Conservation (phyloP, 2,329 filamentous ascomycete species). For the Thyridium curvatum region DNA sequence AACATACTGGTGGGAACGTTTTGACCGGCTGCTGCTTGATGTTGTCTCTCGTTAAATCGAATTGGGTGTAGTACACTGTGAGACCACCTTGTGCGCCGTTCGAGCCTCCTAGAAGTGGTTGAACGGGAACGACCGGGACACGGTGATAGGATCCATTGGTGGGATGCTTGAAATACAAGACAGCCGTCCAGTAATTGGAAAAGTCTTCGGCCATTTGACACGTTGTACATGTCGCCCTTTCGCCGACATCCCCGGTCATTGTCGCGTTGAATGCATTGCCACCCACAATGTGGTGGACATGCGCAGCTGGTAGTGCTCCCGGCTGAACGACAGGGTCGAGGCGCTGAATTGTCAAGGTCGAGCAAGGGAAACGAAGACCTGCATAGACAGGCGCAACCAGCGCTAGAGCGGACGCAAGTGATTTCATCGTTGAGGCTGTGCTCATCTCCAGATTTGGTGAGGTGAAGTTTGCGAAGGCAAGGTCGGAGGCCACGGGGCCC, state of each 20-base stretch:
- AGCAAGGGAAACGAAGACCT: slow-evolving; percentile 19
- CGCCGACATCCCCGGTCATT: slow-evolving; percentile 14
- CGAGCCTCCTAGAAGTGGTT: slow-evolving; percentile 15
- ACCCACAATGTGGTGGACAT: slow-evolving; percentile 16
- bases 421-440: slow-evolving; percentile 15
- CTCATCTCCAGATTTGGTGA: no score
- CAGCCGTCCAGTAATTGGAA: slow-evolving; percentile 20
- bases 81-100: slow-evolving; percentile 14
- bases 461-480: no score
- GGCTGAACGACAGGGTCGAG: slow-evolving; percentile 16
- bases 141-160: slow-evolving; percentile 18
- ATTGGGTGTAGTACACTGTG: slow-evolving; percentile 18
- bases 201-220: slow-evolving; percentile 21
- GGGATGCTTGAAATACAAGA: slow-evolving; percentile 18
- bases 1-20: slow-evolving; percentile 15
- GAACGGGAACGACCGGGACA: slow-evolving; percentile 13
- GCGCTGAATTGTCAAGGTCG: slow-evolving; percentile 17
- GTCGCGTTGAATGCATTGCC: slow-evolving; percentile 18
- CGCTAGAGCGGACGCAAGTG: slow-evolving; percentile 3
- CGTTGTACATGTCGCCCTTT: slow-evolving; percentile 16
- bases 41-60: slow-evolving; percentile 15
- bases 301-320: slow-evolving; percentile 12
- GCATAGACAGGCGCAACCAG: slow-evolving; percentile 12
- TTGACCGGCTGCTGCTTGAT: slow-evolving; percentile 14
- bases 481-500: no score